Evolutionary conservation across 306 rosid species (phyloP), one percentile per base, ranked within the genome.

Genomic region (Glycine soja): DNA sequence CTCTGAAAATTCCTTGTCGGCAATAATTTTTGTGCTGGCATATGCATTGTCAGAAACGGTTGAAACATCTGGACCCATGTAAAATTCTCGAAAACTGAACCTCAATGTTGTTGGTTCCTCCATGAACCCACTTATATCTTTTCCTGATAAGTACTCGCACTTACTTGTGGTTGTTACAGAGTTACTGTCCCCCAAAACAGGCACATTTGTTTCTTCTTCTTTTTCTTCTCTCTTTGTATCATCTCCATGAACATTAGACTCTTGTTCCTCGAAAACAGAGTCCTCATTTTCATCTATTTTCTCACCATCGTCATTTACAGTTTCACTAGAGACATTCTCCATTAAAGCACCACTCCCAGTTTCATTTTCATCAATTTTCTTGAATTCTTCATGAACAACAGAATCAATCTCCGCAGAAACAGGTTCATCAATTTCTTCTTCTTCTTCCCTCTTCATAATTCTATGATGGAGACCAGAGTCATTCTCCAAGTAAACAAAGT

Each of bases 41-140:
- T 51, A 16, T 61, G 73, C 14, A 69, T 78, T 46, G 50, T 59
- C 67, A 18, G 87, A 72, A 72, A 68, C 3, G n/a, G 50, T 3
- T 47, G 80, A 67, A 74, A 76, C 85, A 16, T 77, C 52, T 19
- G 92, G 84, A 80, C 80, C 85, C 64, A 72, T 53, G 69, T 75
- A 88, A n/a, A 84, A 81, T n/a, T 89, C 89, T 74, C 83, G 88
- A 50, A 88, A 84, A 13, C 77, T 75, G 67, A 92, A 88, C 78
- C 77, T 86, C 57, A 81, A 58, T 40, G 81, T 3, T 59, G 82
- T 88, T 40, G 91, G 92, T n/a, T 87, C 89, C 80, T 91, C 89
- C 7, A 92, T 57, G 78, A 85, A 85, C 32, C 79, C 80, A 64
- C 88, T 82, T 7, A 81, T 76, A 65, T 66, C 82, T 59, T 83